phyloP scores from a whole-genome alignment of 306 rosid species.

The Mimosa bimucronata region DNA sequence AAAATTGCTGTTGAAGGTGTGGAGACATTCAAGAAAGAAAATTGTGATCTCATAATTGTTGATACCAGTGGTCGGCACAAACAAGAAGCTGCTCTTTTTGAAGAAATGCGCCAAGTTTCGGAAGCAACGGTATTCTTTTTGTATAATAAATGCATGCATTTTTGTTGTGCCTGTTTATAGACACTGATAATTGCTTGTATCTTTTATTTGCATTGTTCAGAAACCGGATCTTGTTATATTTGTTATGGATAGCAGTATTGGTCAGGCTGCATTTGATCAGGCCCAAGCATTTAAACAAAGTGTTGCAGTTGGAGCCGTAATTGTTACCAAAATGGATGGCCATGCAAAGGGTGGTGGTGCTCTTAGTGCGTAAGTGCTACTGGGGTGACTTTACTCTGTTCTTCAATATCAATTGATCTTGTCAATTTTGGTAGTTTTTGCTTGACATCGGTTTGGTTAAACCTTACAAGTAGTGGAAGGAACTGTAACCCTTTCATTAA shows the following conservation, averaged over 20 bases:
- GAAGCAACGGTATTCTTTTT: slow-evolving; percentile 73
- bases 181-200: slow-evolving; percentile 9
- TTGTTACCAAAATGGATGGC: slow-evolving; percentile 82
- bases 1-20: slow-evolving; percentile 81
- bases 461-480: neutral
- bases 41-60: slow-evolving; percentile 77
- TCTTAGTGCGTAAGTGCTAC: slow-evolving; percentile 78
- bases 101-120: slow-evolving; percentile 88
- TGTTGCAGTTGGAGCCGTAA: slow-evolving; percentile 80
- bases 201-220: slow-evolving; percentile 46
- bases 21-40: slow-evolving; percentile 75
- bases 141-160: neutral
- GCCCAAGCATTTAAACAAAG: slow-evolving; percentile 82
- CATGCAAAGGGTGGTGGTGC: slow-evolving; percentile 90
- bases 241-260: slow-evolving; percentile 88
- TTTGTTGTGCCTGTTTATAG: neutral
- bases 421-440: neutral
- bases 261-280: slow-evolving; percentile 87
- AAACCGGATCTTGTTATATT: slow-evolving; percentile 83
- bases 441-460: neutral
- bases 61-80: slow-evolving; percentile 89
- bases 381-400: slow-evolving; percentile 6
- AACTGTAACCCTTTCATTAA: neutral
- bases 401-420: neutral
- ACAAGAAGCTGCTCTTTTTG: slow-evolving; percentile 83